Conservation (phyloP, 2,329 filamentous ascomycete genomes). For the Huntiella savannae region DNA sequence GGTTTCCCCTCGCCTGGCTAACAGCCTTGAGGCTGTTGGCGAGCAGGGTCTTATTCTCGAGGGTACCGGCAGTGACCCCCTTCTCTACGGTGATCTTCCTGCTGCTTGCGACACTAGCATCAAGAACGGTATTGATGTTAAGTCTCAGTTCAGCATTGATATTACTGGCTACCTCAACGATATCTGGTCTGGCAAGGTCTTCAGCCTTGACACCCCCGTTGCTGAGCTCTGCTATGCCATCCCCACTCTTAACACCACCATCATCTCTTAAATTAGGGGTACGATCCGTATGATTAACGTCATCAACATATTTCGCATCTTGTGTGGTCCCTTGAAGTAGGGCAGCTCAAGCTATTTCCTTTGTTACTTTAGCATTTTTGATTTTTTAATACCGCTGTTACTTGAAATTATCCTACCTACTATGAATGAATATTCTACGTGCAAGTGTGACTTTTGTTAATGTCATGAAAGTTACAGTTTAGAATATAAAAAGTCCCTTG, state of each 20-base stretch:
- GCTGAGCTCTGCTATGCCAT: background rate
- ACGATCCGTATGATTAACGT: background rate
- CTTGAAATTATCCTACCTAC: no score
- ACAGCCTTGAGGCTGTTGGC: background rate
- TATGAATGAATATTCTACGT: no score
- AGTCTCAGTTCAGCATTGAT: background rate
- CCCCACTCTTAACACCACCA: background rate
- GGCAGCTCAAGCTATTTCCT: no score
- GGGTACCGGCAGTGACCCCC: constrained; percentile 1
- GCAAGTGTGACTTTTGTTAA: no score
- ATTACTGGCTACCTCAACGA: background rate
- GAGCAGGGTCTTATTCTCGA: constrained; percentile 2
- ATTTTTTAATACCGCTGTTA: no score
- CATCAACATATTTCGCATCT: background rate
- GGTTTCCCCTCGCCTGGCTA: background rate
- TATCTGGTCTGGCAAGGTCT: constrained; percentile 1
- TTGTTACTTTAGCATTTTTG: no score
- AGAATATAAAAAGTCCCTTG: no score
- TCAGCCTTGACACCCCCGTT: background rate
- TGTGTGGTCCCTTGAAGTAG: no score
- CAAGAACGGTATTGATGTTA: constrained; percentile 1
- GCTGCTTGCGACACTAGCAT: background rate
- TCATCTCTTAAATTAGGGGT: background rate
- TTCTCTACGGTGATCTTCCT: background rate
- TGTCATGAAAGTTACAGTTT: no score